A percentile compares a stretch with the other conserved stretches of the same genome.
Evolutionary conservation across 1,284 basidiomycete genomes (phyloP).

Genomic region (Leccinum holopus): DNA sequence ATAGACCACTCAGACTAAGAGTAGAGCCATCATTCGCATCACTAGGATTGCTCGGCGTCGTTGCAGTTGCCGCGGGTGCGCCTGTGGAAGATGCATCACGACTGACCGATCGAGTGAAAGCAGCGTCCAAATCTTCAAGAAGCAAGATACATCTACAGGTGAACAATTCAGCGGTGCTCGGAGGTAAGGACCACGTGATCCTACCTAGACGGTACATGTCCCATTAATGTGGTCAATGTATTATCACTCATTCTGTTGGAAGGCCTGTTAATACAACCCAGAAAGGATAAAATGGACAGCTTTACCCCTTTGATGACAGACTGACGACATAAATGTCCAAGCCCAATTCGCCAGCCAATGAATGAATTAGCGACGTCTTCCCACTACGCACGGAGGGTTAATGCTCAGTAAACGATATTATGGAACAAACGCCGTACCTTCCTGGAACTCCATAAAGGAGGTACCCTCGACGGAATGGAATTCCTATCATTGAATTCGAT

Average conservation of each 20-base stretch:
- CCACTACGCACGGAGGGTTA: slow-evolving; percentile 48
- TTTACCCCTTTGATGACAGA: slow-evolving; percentile 78
- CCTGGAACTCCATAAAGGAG: slow-evolving; percentile 80
- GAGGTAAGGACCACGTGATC: slow-evolving; percentile 10
- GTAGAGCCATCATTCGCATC: slow-evolving; percentile 72
- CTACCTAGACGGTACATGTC: slow-evolving; percentile 77
- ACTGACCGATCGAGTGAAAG: slow-evolving; percentile 79
- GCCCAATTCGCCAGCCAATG: slow-evolving; percentile 81
- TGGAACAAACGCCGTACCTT: slow-evolving; percentile 48
- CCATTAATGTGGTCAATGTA: slow-evolving; percentile 78
- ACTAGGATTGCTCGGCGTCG: slow-evolving; percentile 40
- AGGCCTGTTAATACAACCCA: slow-evolving; percentile 12
- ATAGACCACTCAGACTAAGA: slow-evolving; percentile 73
- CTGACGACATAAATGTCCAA: slow-evolving; percentile 87
- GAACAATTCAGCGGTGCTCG: slow-evolving; percentile 15
- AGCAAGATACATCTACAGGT: slow-evolving; percentile 73
- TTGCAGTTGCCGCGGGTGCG: slow-evolving; percentile 49
- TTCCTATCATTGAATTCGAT: slow-evolving; percentile 48
- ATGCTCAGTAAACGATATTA: slow-evolving; percentile 4
- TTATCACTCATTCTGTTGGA: slow-evolving; percentile 78
- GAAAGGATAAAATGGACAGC: slow-evolving; percentile 2
- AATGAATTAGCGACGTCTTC: slow-evolving; percentile 82
- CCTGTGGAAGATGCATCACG: slow-evolving; percentile 78
- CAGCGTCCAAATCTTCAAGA: slow-evolving; percentile 84
- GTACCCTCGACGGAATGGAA: slow-evolving; percentile 84